Conservation (phyloP, 176 grass and related monocot species). For the Bonia amplexicaulis region DNA sequence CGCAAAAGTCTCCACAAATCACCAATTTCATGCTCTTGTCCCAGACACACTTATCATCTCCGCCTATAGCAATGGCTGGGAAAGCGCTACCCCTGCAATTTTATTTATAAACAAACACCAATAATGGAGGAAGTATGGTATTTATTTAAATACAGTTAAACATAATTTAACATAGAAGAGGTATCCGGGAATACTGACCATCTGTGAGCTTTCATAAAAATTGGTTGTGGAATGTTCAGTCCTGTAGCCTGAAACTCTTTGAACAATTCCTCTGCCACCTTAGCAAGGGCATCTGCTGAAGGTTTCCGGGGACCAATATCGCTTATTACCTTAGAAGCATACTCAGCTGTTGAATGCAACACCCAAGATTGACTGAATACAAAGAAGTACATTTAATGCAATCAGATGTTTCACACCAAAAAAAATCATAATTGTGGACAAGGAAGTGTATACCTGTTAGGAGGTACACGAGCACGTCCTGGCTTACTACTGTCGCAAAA, state of each 20-base stretch:
- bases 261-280: slow-evolving; percentile 77
- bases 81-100: slow-evolving; percentile 75
- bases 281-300: slow-evolving; percentile 65
- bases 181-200: slow-evolving; percentile 54
- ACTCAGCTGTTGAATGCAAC: slow-evolving; percentile 80
- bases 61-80: slow-evolving; percentile 49
- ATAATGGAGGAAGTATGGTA: neutral
- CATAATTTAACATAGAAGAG: slow-evolving; percentile 6
- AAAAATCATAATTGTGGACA: neutral
- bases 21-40: slow-evolving; percentile 59
- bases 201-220: slow-evolving; percentile 94
- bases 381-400: slow-evolving; percentile 14
- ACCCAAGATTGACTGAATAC: slow-evolving; percentile 74
- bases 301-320: slow-evolving; percentile 66
- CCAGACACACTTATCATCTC: slow-evolving; percentile 77
- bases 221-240: slow-evolving; percentile 59
- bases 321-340: slow-evolving; percentile 56
- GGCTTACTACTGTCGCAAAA: slow-evolving; percentile 89
- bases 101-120: slow-evolving; percentile 15
- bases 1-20: slow-evolving; percentile 90
- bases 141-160: neutral
- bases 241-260: slow-evolving; percentile 73
- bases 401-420: neutral
- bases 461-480: slow-evolving; percentile 35
- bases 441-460: slow-evolving; percentile 44